A percentile compares a stretch with the other conserved stretches of the same genome.
Evolutionary conservation across 1,284 basidiomycete genomes (phyloP).

Genomic region (Tetrapyrgos nigripes): DNA sequence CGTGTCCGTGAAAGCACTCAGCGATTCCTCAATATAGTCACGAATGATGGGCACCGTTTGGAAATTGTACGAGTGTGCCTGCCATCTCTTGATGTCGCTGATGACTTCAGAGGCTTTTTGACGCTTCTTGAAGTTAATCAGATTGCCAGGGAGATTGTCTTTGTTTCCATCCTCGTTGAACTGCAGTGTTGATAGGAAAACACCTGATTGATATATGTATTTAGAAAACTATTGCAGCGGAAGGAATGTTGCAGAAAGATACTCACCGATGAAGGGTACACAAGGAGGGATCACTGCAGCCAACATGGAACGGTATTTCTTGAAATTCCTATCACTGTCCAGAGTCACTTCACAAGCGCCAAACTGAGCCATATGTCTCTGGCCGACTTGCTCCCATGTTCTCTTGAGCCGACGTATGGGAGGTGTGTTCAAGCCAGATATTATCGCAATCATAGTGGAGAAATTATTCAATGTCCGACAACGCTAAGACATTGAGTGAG

Average conservation of each 20-base stretch:
- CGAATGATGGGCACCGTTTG: slow-evolving; percentile 72
- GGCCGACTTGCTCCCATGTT: slow-evolving; percentile 93
- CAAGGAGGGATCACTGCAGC: slow-evolving; percentile 91
- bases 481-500: slow-evolving; percentile 57
- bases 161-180: slow-evolving; percentile 99
- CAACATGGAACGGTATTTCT: slow-evolving; percentile 88
- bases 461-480: slow-evolving; percentile 94
- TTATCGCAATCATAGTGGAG: slow-evolving; percentile 94
- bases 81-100: slow-evolving; percentile 96
- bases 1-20: slow-evolving; percentile 72
- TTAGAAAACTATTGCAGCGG: slow-evolving; percentile 4
- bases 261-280: slow-evolving; percentile 94
- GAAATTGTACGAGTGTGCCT: slow-evolving; percentile 90
- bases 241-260: slow-evolving; percentile 2
- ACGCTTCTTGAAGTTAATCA: slow-evolving; percentile 97
- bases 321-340: slow-evolving; percentile 93
- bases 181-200: slow-evolving; percentile 94
- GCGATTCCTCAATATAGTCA: slow-evolving; percentile 79
- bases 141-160: slow-evolving; percentile 78
- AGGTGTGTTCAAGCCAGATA: slow-evolving; percentile 94
- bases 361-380: slow-evolving; percentile 73
- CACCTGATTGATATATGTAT: slow-evolving; percentile 58
- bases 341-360: slow-evolving; percentile 82
- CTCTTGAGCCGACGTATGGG: slow-evolving; percentile 92
- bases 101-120: slow-evolving; percentile 95